These are phyloP conservation scores for Sporothrix luriei DNA, from an alignment of 2,329 filamentous ascomycete species.

Conservation along the genomic window DNA sequence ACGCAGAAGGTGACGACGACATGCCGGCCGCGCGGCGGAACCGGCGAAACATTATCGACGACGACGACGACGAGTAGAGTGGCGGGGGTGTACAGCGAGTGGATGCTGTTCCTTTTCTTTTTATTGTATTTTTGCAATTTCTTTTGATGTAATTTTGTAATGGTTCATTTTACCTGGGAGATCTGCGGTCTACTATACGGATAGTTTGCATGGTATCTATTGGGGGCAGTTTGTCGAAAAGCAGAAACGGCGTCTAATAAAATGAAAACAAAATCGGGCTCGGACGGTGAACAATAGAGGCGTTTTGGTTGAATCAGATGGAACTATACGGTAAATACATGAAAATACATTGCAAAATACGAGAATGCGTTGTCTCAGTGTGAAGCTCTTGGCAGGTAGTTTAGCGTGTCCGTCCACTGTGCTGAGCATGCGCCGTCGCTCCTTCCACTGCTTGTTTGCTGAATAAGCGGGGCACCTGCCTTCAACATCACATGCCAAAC, in stretches of 20 bases:
- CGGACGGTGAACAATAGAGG: neutral
- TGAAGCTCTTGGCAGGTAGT: neutral
- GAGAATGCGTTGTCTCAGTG: neutral
- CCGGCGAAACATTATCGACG: constrained; percentile 62
- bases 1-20: constrained; percentile 58
- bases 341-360: neutral
- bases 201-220: neutral
- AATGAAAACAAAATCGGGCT: neutral
- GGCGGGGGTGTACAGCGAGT: neutral
- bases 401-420: neutral
- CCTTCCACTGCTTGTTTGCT: neutral
- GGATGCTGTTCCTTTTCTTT: neutral
- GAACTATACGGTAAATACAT: no score
- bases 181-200: constrained; percentile 18
- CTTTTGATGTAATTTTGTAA: neutral
- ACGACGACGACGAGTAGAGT: constrained; percentile 55
- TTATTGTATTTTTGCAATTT: neutral
- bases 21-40: constrained; percentile 49
- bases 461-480: neutral
- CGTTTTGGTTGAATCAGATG: neutral
- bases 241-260: neutral
- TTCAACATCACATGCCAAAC: constrained; percentile 21
- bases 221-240: constrained; percentile 1
- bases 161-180: constrained; percentile 1
- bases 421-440: neutral